Base-by-base conservation (phyloP, 768 basidiomycete species). In the Amanita fuliginea region DNA sequence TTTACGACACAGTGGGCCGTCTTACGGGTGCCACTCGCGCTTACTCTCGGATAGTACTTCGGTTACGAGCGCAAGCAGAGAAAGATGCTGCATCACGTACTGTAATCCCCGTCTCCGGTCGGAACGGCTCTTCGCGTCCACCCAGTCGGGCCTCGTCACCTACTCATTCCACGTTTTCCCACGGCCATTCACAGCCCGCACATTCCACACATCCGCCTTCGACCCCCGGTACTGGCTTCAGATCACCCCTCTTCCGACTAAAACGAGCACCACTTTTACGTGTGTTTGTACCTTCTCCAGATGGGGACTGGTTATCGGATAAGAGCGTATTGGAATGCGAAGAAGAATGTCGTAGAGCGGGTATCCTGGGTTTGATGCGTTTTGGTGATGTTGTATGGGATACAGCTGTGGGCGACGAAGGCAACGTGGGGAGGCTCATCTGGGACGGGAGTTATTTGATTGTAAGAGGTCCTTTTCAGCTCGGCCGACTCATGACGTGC, bases 401-500 rank as follows among this genome's bases (percentile, higher is more conserved):
- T 57, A 71, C 82, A 11, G 90, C 88, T 4, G 85, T 86, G 1
- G 83, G 85, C 7, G 88, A 91, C 59, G 88, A 92, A 60, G 86
- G 82, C 1, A 91, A 92, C 62, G 73, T 81, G 6, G 89, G 89
- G n/a, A 67, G 85, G 54, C 60, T 91, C 63, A 71, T 90, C 7
- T 92, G 88, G 88, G 90, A 91, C 60, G 89, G 89, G n/a, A 80
- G 77, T 52, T 92, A 89, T 65, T 72, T 92, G 6, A 80, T 92
- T 57, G 88, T 91, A n/a, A n/a, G 60, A 58, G 86, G 39, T 40
- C 3, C 71, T 24, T 51, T 50, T 22, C 55, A 53, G 42, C n/a
- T 56, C 53, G 51, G 48, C 18, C 36, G 9, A 43, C n/a, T n/a
- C n/a, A n/a, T 41, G n/a, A 22, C n/a, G 37, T 16, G 35, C 22